phyloP scores from a whole-genome alignment of 139 green algal species.

The Closterium sp. region DNA sequence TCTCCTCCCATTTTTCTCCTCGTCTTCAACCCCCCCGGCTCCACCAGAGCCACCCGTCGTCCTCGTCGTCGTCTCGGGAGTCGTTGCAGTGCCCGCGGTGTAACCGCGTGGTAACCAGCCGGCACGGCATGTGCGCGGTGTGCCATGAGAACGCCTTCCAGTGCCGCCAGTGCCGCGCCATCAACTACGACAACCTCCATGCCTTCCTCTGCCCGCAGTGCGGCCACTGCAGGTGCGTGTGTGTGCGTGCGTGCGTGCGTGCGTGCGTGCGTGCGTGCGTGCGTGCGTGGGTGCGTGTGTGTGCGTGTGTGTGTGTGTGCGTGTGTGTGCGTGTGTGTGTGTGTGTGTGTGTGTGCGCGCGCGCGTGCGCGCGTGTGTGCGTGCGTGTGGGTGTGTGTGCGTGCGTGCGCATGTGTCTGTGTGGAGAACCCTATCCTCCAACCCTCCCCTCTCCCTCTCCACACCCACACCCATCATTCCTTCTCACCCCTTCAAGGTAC shows the following conservation, averaged over 20 bases:
- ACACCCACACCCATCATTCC: background rate
- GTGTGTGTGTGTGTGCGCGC: too few species aligned
- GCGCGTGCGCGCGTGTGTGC: too few species aligned
- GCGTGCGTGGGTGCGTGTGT: too few species aligned
- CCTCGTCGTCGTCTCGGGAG: conserved; percentile 35
- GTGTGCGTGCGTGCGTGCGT: background rate
- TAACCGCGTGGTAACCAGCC: conserved; percentile 54
- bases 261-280: too few species aligned
- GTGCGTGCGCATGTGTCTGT: too few species aligned
- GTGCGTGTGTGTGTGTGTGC: background rate
- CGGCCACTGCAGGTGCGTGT: conserved; percentile 46
- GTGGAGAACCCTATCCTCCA: background rate
- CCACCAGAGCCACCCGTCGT: background rate
- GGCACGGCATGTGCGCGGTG: conserved; percentile 59
- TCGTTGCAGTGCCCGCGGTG: conserved; percentile 62
- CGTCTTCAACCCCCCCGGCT: background rate
- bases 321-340: too few species aligned
- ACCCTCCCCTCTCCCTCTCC: too few species aligned
- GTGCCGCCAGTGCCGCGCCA: conserved; percentile 64
- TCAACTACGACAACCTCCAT: conserved; percentile 68
- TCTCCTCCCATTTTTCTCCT: background rate
- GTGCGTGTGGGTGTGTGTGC: too few species aligned
- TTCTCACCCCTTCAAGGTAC: conserved; percentile 20
- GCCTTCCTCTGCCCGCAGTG: conserved; percentile 66
- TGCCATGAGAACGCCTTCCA: conserved; percentile 67